Percentiles rank a stretch among this genome's conserved stretches.
Conservation (phyloP, 1,284 basidiomycete species). For the Rhodotorula glutinis region DNA sequence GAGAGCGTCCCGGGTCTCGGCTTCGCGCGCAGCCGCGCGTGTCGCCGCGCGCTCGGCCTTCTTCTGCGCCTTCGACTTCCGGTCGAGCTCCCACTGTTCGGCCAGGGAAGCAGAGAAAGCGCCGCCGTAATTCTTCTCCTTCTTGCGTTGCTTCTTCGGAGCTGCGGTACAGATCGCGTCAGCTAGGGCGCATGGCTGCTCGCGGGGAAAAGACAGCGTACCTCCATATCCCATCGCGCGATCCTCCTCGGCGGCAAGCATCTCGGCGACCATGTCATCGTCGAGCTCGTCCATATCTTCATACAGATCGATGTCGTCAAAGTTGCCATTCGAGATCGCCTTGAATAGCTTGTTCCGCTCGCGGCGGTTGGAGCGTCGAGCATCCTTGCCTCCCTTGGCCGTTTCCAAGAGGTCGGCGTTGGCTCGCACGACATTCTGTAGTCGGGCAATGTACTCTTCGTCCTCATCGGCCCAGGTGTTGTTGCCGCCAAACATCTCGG, state of each 20-base stretch:
- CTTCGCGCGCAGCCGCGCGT: conserved; percentile 23
- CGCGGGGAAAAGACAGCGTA: neutral
- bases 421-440: conserved; percentile 28
- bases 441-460: conserved; percentile 29
- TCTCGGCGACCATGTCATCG: conserved; percentile 17
- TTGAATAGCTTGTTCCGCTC: conserved; percentile 39
- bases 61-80: conserved; percentile 71
- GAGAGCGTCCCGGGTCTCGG: conserved; percentile 10
- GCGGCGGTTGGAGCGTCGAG: conserved; percentile 24
- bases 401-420: conserved; percentile 32
- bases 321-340: conserved; percentile 31
- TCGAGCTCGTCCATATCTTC: conserved; percentile 23
- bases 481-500: conserved; percentile 16
- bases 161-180: neutral
- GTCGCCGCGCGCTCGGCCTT: conserved; percentile 61
- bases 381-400: conserved; percentile 12
- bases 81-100: conserved; percentile 74
- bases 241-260: conserved; percentile 27
- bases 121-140: conserved; percentile 22
- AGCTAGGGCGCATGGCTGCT: no score
- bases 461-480: conserved; percentile 34
- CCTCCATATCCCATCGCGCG: conserved; percentile 10
- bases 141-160: conserved; percentile 34
- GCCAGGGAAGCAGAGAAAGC: conserved; percentile 55
- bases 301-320: conserved; percentile 26